Evolutionary conservation across 1,284 basidiomycete species (phyloP).

Genomic region (Ustilago crameri): DNA sequence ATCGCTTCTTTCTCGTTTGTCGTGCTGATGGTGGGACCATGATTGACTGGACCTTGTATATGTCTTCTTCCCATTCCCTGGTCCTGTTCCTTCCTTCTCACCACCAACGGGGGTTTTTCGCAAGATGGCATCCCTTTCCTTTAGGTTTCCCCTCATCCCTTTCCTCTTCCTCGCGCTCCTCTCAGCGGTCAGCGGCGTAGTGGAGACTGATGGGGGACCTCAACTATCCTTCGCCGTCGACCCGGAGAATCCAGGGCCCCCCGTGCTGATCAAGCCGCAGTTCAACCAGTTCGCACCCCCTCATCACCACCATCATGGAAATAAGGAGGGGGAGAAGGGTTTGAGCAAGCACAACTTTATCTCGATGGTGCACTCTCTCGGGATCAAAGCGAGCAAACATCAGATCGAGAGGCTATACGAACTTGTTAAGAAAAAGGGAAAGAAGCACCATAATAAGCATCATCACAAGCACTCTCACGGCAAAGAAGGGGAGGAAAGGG

Average conservation of each 20-base stretch:
- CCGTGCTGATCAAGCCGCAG: slow-evolving; percentile 8
- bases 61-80: no score
- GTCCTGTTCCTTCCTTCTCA: no score
- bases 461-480: no score
- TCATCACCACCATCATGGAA: background rate
- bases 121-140: no score
- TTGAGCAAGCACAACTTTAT: slow-evolving; percentile 6
- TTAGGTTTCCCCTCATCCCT: no score
- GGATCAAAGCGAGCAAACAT: slow-evolving; percentile 5
- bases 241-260: background rate
- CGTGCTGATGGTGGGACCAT: no score
- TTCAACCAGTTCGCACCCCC: slow-evolving; percentile 24
- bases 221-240: slow-evolving; percentile 5
- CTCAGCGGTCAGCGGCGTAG: no score
- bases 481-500: background rate
- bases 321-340: background rate
- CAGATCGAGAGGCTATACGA: slow-evolving; percentile 10
- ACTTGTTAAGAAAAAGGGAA: background rate
- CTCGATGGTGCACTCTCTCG: slow-evolving; percentile 17
- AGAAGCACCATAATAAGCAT: background rate
- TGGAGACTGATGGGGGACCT: background rate
- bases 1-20: no score
- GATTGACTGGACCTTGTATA: no score
- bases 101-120: no score
- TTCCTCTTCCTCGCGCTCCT: no score